Evolutionary conservation across 2,329 filamentous ascomycete genomes (phyloP).

Genomic region (Kalmusia sp.): DNA sequence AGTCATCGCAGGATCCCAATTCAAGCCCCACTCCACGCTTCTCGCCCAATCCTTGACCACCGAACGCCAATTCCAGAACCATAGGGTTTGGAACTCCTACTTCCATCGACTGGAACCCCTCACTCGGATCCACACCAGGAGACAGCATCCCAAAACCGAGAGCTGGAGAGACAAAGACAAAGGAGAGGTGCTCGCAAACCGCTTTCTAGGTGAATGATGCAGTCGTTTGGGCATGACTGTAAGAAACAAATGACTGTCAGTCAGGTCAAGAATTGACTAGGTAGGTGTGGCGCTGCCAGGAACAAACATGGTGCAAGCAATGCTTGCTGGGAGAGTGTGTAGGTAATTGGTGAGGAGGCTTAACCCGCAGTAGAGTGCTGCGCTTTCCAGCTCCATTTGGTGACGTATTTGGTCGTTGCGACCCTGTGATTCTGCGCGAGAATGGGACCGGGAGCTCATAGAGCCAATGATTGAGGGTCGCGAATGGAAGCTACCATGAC

Average conservation of each 20-base stretch:
- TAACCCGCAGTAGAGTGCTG: conserved; percentile 35
- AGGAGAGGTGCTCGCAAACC: conserved; percentile 32
- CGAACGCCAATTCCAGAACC: conserved; percentile 31
- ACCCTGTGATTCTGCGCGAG: conserved; percentile 25
- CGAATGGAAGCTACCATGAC: conserved; percentile 36
- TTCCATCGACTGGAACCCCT: conserved; percentile 23
- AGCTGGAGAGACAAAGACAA: conserved; percentile 39
- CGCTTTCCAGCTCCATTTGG: conserved; percentile 34
- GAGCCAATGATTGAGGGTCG: conserved; percentile 40
- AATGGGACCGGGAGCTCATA: conserved; percentile 43
- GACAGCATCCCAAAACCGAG: conserved; percentile 32
- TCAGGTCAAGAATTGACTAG: conserved; percentile 32
- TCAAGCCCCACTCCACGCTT: conserved; percentile 38
- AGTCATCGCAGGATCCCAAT: conserved; percentile 33
- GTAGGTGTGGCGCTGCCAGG: conserved; percentile 21
- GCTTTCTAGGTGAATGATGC: conserved; percentile 15
- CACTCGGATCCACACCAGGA: conserved; percentile 35
- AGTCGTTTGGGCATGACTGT: conserved; percentile 28
- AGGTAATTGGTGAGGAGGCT: conserved; percentile 18
- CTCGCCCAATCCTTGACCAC: conserved; percentile 23
- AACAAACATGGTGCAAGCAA: conserved; percentile 17
- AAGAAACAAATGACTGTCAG: conserved; percentile 37
- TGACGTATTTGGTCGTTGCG: conserved; percentile 32
- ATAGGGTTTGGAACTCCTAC: conserved; percentile 16
- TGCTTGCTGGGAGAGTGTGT: conserved; percentile 15